These are phyloP conservation scores for Passiflora organensis DNA, from an alignment of 345 rosid genomes.

Conservation along the genomic window DNA sequence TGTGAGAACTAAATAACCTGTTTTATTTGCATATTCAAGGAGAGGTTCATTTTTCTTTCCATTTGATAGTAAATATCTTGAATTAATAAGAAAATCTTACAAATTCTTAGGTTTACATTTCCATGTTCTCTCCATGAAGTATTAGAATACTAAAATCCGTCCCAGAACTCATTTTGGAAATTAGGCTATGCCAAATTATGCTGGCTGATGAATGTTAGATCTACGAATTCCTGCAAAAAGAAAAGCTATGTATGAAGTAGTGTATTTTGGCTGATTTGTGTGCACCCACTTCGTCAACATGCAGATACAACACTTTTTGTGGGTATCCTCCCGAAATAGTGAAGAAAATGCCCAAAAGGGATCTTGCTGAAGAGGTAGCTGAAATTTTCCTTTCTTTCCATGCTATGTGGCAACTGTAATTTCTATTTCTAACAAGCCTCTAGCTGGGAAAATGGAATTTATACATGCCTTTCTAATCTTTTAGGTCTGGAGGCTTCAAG, in stretches of 20 bases:
- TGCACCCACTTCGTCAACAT: slow-evolving; percentile 6
- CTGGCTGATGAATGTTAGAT: not conserved
- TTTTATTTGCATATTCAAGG: too few species aligned
- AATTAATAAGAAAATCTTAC: too few species aligned
- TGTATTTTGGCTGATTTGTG: slow-evolving; percentile 1
- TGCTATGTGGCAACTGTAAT: not conserved
- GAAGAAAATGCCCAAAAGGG: slow-evolving; percentile 91
- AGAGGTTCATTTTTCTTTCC: too few species aligned
- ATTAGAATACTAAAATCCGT: too few species aligned
- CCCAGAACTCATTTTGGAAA: too few species aligned
- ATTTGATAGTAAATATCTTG: too few species aligned
- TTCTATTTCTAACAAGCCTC: not conserved
- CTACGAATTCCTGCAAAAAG: not conserved
- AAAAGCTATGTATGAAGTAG: too few species aligned
- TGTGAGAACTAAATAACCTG: too few species aligned
- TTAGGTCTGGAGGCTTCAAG: slow-evolving; percentile 98
- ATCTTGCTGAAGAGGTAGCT: slow-evolving; percentile 91
- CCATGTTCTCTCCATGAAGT: too few species aligned
- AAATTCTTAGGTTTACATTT: too few species aligned
- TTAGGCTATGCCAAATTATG: not conserved
- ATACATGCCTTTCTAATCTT: not conserved
- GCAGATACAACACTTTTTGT: slow-evolving; percentile 88
- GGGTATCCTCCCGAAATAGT: slow-evolving; percentile 94
- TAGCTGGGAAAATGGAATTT: not conserved
- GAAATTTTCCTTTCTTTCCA: not conserved